Base-by-base conservation (phyloP, 192 early-diverging fungal genomes). In the Rhizophagus clarus region DNA sequence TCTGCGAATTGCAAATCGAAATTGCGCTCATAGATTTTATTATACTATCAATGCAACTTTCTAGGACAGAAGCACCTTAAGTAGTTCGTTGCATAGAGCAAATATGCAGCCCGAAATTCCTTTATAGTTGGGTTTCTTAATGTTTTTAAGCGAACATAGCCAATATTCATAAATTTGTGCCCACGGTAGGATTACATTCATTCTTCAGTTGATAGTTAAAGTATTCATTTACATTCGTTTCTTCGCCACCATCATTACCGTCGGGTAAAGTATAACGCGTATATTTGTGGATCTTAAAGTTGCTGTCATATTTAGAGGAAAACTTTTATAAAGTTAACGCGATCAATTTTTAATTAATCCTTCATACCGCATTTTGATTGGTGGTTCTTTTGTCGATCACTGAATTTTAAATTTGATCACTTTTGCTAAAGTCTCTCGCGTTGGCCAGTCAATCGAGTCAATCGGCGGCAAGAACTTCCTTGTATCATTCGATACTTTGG, bases 141-240 rank as follows among this genome's bases (percentile, higher is more conserved):
- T 66, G 29, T n/a, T 29, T n/a, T 14, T 14, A 14, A 66, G 64
- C 3, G 64, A 66, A 10, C 32, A 3, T 14, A 9, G n/a, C 64
- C 64, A 66, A 66, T 66, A 29, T 29, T 66, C 12, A 66, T 66
- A 66, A 66, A 66, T 29, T 4, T n/a, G 7, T n/a, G 2, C 22
- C 64, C 28, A 66, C 4, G 64, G 64, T 66, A 31, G 0, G 9
- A 66, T 66, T 11, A 15, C 11, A 10, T 29, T 66, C 64, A 22
- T n/a, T 72, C 49, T 28, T 47, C 3, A 72, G 37, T 22, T 29
- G 70, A 72, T 40, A 22, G 31, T 45, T 45, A 72, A 72, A 72
- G 37, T 72, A 72, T 12, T 72, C 40, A 72, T 72, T 31, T 40
- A 45, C 26, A 11, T 72, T 47, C 31, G 31, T 37, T 24, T 51